Base-by-base conservation (phyloP, 441 rosid species). In the Caryocar brasiliense region DNA sequence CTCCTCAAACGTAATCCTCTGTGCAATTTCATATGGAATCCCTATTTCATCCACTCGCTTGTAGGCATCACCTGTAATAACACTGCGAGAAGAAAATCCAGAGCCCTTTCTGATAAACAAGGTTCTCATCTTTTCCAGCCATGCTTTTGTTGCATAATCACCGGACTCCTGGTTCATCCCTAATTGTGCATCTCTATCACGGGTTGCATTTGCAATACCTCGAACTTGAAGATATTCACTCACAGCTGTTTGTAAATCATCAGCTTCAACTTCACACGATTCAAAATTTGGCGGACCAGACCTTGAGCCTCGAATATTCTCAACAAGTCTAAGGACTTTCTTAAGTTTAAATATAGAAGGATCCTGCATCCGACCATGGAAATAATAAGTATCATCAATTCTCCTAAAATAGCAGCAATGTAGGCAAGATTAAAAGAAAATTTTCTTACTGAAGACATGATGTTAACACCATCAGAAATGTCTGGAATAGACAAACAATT, bases 21-120 rank as follows among this genome's bases (percentile, higher is more conserved):
- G 95, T 1, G 99, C 99, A 51, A 92, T 66, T 47, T 88, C 99
- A 34, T 41, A 61, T 8, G 97, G 99, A 20, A 88, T 68, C 0
- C 95, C 99, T 59, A 92, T 82, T 54, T 88, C 87, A 56, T 80
- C 79, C 7, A 88, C 99, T 41, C 35, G 61, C 44, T 76, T 82
- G 52, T 78, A 92, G 2, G 95, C 74, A 68, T 92, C 99, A 30
- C 99, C 99, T 23, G 99, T 85, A 47, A 92, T 85, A 60, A 92
- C 97, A 66, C 84, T 77, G n/a, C 99, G 89, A 11, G 99, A 92
- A 41, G 97, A 88, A 49, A 88, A 92, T 27, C 99, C 99, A 28
- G 89, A 88, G 22, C 99, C 94, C 66, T 92, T 92, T 26, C 84
- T 83, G 3, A 92, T 88, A 64, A 92, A 92, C 35, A 92, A 59